A percentile compares a stretch with the other conserved stretches of the same genome.
Conservation (phyloP, 2,329 filamentous ascomycete genomes). For the Helotiales sp. region DNA sequence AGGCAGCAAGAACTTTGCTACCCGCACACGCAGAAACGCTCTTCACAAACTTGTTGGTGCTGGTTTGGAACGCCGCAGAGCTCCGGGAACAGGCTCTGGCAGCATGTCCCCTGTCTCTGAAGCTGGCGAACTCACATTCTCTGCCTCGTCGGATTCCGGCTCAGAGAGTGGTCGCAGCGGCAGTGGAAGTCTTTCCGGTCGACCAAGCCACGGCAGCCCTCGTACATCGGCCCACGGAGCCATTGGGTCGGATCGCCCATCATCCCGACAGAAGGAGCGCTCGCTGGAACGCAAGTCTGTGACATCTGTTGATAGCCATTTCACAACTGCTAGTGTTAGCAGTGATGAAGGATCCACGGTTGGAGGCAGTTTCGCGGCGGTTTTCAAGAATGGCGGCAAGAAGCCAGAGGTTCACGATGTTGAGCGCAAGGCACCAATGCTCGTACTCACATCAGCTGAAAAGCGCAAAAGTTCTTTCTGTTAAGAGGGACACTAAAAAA, state of each 20-base stretch:
- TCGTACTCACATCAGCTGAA: constrained; percentile 85
- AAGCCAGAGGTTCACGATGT: constrained; percentile 57
- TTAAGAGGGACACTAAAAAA: constrained; percentile 40
- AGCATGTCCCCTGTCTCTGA: constrained; percentile 92
- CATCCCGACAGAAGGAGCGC: constrained; percentile 62
- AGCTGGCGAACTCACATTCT: constrained; percentile 64
- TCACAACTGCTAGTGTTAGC: constrained; percentile 63
- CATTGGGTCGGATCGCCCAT: constrained; percentile 84
- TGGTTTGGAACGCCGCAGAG: constrained; percentile 77
- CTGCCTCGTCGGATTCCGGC: constrained; percentile 70
- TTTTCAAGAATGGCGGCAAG: constrained; percentile 61
- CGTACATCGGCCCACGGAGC: constrained; percentile 79
- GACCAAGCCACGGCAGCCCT: constrained; percentile 68
- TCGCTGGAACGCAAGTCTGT: constrained; percentile 55
- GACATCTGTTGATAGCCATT: constrained; percentile 45
- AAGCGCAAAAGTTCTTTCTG: constrained; percentile 78
- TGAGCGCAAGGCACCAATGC: constrained; percentile 80
- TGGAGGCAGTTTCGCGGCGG: constrained; percentile 64
- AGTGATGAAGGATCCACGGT: constrained; percentile 59
- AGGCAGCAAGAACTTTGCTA: constrained; percentile 96
- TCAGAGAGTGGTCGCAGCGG: constrained; percentile 68
- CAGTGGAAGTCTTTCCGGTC: constrained; percentile 76
- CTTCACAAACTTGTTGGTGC: constrained; percentile 90
- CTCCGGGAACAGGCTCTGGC: constrained; percentile 70
- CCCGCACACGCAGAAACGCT: constrained; percentile 87